These are phyloP conservation scores for Aspergillus eucalypticola DNA, from an alignment of 2,329 filamentous ascomycete species.

Conservation along the genomic window DNA sequence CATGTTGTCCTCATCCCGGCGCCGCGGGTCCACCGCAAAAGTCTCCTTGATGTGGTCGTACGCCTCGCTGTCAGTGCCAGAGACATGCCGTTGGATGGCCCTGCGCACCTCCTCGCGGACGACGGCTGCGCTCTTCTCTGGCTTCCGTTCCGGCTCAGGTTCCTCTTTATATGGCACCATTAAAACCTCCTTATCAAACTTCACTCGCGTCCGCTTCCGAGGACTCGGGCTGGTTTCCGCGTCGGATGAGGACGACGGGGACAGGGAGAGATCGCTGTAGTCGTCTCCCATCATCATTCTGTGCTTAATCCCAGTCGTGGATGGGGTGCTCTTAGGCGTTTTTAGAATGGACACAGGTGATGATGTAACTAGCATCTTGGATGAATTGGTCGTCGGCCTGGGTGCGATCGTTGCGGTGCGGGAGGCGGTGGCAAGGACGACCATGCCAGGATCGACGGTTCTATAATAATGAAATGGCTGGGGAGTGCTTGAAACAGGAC, in stretches of 20 bases:
- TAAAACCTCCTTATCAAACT: conserved; percentile 48
- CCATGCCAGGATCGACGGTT: conserved; percentile 31
- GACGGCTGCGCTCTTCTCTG: conserved; percentile 57
- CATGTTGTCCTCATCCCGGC: conserved; percentile 34
- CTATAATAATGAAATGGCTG: conserved; percentile 12
- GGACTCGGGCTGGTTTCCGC: conserved; percentile 30
- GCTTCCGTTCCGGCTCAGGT: conserved; percentile 37
- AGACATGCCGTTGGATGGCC: conserved; percentile 56
- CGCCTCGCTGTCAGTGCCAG: conserved; percentile 54
- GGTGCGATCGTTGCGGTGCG: conserved; percentile 29
- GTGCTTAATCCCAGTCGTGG: conserved; percentile 36
- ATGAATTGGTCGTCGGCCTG: conserved; percentile 24
- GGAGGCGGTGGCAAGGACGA: conserved; percentile 34
- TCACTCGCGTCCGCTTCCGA: conserved; percentile 46
- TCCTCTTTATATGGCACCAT: conserved; percentile 8
- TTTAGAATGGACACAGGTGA: conserved; percentile 41
- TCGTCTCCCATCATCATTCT: conserved; percentile 29
- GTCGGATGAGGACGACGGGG: conserved; percentile 34
- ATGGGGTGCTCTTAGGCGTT: conserved; percentile 30
- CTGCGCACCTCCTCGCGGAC: conserved; percentile 63
- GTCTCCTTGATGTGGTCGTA: conserved; percentile 60
- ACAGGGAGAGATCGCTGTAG: conserved; percentile 36
- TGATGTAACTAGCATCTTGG: conserved; percentile 35
- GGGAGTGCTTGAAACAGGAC: conserved; percentile 6
- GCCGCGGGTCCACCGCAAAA: conserved; percentile 51